These are phyloP conservation scores for Globisporangium cystogenes DNA, from an alignment of 352 stramenopile genomes.

Conservation along the genomic window DNA sequence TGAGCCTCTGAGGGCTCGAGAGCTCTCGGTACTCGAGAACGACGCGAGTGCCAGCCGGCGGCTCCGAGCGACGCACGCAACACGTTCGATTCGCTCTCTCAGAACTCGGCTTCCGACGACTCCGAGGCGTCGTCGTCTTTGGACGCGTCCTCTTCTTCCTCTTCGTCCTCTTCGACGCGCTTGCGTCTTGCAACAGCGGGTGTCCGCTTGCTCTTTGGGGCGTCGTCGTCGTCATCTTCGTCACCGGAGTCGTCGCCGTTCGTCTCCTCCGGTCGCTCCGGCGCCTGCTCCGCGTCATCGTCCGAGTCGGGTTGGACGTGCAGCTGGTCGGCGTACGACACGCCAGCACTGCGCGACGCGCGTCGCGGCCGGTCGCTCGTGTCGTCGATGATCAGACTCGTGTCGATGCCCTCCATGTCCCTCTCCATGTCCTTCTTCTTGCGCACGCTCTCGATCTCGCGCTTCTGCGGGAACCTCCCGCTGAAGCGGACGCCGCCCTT, in stretches of 20 bases:
- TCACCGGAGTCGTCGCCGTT: conserved; percentile 21
- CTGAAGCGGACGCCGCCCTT: conserved; percentile 44
- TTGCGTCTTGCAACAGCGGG: background rate
- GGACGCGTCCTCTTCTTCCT: conserved; percentile 10
- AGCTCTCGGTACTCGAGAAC: background rate
- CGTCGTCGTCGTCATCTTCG: conserved; percentile 5
- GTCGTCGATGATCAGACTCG: conserved; percentile 60
- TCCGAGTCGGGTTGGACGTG: conserved; percentile 12
- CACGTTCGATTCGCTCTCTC: background rate
- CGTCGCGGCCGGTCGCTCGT: conserved; percentile 12
- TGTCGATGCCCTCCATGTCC: conserved; percentile 82
- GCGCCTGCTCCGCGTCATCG: conserved; percentile 14
- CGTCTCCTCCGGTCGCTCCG: background rate
- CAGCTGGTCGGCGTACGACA: conserved; percentile 10
- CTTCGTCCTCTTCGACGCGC: conserved; percentile 9
- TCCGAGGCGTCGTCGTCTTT: conserved; percentile 24
- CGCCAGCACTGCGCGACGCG: background rate
- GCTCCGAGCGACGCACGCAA: background rate
- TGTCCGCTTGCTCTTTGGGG: conserved; percentile 14
- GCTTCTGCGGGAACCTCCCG: conserved; percentile 52
- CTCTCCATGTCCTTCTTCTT: conserved; percentile 60
- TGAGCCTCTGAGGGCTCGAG: background rate
- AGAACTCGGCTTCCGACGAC: conserved; percentile 38
- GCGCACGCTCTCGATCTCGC: conserved; percentile 64
- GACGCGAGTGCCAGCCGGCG: too few relatives aligned